Conservation (phyloP, 192 early-diverging fungal species). For the Podila verticillata region DNA sequence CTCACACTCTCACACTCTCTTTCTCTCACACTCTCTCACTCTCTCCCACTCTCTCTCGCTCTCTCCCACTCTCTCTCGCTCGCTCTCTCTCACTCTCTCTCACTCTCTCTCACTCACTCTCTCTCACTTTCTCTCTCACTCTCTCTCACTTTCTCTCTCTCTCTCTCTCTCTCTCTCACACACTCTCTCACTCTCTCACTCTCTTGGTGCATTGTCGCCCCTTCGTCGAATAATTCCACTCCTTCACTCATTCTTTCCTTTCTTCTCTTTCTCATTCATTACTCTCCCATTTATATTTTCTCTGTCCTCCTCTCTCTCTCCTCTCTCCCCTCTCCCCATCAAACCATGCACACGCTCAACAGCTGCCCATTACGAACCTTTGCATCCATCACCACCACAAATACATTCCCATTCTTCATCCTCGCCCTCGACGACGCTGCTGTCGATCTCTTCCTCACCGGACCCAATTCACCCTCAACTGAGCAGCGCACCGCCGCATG, state of each 20-base stretch:
- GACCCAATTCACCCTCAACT: not conserved
- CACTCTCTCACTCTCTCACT: no score
- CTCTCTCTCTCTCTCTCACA: no score
- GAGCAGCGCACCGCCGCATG: not conserved
- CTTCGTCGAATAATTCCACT: not conserved
- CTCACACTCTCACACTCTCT: no score
- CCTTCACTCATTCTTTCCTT: not conserved
- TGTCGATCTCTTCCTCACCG: slow-evolving; percentile 29
- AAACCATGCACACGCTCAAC: slow-evolving; percentile 27
- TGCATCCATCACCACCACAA: slow-evolving; percentile 35
- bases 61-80: not conserved
- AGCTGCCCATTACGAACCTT: slow-evolving; percentile 40
- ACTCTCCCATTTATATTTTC: no score
- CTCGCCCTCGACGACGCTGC: slow-evolving; percentile 19
- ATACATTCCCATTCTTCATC: slow-evolving; percentile 20
- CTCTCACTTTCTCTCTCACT: not conserved
- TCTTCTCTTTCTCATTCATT: not conserved
- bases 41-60: no score
- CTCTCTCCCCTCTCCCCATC: not conserved
- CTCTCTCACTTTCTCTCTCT: not conserved
- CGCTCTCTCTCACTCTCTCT: no score
- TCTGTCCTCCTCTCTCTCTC: not conserved
- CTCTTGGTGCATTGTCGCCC: not conserved
- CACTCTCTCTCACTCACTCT: no score
- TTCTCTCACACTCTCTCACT: no score